phyloP scores from a whole-genome alignment of 2,329 filamentous ascomycete genomes.

The Polychaeton citri region DNA sequence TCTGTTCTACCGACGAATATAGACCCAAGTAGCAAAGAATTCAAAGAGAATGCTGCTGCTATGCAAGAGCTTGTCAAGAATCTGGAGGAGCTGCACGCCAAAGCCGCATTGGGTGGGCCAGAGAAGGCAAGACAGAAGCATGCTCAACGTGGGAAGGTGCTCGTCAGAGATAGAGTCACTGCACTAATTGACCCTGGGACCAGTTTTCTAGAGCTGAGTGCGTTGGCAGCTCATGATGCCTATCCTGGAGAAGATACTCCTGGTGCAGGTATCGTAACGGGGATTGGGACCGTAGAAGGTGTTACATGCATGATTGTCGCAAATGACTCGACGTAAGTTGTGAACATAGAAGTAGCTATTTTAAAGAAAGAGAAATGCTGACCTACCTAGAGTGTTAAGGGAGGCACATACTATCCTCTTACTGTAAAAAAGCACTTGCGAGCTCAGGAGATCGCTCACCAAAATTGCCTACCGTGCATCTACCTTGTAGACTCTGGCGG shows the following conservation, averaged over 20 bases:
- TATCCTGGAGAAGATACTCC: conserved; percentile 82
- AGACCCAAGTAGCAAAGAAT: conserved; percentile 65
- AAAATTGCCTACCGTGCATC: conserved; percentile 76
- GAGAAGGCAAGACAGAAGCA: conserved; percentile 81
- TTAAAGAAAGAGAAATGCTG: conserved; percentile 3
- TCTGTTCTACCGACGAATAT: conserved; percentile 65
- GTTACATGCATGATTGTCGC: conserved; percentile 87
- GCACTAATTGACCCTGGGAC: conserved; percentile 80
- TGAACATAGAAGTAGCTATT: background rate
- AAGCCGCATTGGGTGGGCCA: conserved; percentile 54
- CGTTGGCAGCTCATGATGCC: conserved; percentile 74
- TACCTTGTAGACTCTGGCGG: conserved; percentile 95
- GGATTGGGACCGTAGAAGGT: conserved; percentile 78
- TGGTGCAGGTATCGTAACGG: conserved; percentile 82
- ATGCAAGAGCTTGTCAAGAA: conserved; percentile 62
- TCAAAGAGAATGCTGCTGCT: conserved; percentile 63
- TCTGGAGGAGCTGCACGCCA: conserved; percentile 56
- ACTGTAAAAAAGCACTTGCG: conserved; percentile 96
- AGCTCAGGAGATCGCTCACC: conserved; percentile 77
- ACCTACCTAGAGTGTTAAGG: conserved; percentile 53
- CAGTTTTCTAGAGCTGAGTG: conserved; percentile 82
- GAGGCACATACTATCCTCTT: conserved; percentile 91
- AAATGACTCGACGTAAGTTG: conserved; percentile 65
- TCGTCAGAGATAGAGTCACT: conserved; percentile 77
- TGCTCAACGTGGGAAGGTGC: conserved; percentile 78